These are phyloP conservation scores for Annona cherimola DNA, from an alignment of 164 flowering plant genomes.

Conservation along the genomic window DNA sequence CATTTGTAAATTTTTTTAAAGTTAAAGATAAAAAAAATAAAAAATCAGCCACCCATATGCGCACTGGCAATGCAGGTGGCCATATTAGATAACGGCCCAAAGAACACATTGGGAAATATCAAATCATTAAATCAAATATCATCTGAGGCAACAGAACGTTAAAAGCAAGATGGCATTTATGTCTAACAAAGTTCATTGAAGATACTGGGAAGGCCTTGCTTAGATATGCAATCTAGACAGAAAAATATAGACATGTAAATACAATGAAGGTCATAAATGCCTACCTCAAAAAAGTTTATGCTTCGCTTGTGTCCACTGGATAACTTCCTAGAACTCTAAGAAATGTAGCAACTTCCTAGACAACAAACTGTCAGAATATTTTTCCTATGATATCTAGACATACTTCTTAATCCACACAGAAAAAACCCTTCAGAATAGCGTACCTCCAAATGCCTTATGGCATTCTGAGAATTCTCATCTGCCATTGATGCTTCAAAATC, in stretches of 20 bases:
- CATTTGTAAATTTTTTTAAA: too few species aligned
- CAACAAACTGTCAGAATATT: neutral
- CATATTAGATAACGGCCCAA: too few species aligned
- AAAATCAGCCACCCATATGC: too few species aligned
- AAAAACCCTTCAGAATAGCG: neutral
- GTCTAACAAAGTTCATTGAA: too few species aligned
- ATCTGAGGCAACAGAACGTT: too few species aligned
- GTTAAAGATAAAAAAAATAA: too few species aligned
- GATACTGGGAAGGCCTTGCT: neutral
- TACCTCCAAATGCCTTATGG: slow-evolving; percentile 73
- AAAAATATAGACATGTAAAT: neutral
- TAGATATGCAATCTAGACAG: neutral
- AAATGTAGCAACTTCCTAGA: slow-evolving; percentile 76
- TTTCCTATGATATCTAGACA: neutral
- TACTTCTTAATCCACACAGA: neutral
- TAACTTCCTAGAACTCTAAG: slow-evolving; percentile 89
- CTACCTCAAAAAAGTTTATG: slow-evolving; percentile 19
- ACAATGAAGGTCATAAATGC: neutral
- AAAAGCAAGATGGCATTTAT: too few species aligned
- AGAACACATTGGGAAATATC: too few species aligned
- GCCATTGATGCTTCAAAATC: slow-evolving; percentile 99
- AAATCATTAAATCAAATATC: too few species aligned
- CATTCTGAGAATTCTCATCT: slow-evolving; percentile 68
- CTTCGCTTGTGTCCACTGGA: slow-evolving; percentile 59
- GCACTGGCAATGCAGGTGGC: too few species aligned